phyloP scores from a whole-genome alignment of 1,139 yeast genomes.

The Meyerozyma sp. region DNA sequence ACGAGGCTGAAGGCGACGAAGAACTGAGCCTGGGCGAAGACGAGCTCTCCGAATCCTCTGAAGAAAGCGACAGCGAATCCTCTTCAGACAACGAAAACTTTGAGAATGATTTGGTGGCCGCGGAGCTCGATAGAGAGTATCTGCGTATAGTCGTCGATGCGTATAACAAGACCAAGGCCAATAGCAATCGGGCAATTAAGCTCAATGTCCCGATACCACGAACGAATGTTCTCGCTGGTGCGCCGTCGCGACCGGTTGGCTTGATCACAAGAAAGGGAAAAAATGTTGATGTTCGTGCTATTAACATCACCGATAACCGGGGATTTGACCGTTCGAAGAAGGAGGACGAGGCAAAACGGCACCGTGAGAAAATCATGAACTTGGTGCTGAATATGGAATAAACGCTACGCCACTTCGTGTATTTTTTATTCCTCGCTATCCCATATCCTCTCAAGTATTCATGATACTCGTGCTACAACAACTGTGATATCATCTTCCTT shows the following conservation, averaged over 20 bases:
- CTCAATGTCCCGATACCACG: constrained; percentile 18
- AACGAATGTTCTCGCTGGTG: constrained; percentile 5
- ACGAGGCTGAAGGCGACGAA: constrained; percentile 11
- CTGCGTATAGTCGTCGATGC: constrained; percentile 47
- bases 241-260: not conserved
- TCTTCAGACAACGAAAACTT: constrained; percentile 8
- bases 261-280: constrained; percentile 51
- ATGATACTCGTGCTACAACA: constrained; percentile 54
- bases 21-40: constrained; percentile 3
- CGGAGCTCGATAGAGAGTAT: constrained; percentile 50
- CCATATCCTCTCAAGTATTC: not conserved
- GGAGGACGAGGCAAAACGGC: constrained; percentile 27
- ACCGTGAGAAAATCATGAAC: constrained; percentile 37
- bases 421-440: not conserved
- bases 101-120: constrained; percentile 38
- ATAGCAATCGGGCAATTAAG: constrained; percentile 6
- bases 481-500: constrained; percentile 93
- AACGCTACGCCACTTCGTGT: not conserved
- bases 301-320: constrained; percentile 45
- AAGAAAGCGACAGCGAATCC: constrained; percentile 15
- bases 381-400: constrained; percentile 35
- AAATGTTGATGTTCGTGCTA: constrained; percentile 35
- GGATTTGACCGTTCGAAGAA: constrained; percentile 36
- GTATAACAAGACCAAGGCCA: constrained; percentile 28
- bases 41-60: constrained; percentile 8